Evolutionary conservation across 1,139 yeast species (phyloP).

Genomic region (Magnusiomyces paraingens): DNA sequence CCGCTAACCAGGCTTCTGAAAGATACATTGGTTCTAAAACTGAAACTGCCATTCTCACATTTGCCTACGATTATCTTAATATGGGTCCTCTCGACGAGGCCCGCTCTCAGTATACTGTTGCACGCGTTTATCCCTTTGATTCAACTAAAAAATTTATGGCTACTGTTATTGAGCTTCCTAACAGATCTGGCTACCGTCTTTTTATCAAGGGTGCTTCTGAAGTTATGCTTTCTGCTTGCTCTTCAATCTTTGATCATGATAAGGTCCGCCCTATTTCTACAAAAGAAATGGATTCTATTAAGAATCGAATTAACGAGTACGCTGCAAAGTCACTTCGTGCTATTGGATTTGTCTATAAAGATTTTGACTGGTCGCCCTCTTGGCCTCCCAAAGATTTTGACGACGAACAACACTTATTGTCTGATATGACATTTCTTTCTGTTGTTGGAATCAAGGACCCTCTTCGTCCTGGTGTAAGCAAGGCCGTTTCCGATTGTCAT

Average conservation of each 20-base stretch:
- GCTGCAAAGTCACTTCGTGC: conserved; percentile 81
- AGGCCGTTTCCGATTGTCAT: conserved; percentile 79
- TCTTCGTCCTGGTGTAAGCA: conserved; percentile 79
- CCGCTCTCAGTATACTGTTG: conserved; percentile 42
- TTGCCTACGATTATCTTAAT: conserved; percentile 55
- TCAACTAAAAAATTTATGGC: conserved; percentile 93
- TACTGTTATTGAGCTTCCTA: conserved; percentile 46
- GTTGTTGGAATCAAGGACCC: conserved; percentile 95
- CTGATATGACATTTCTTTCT: conserved; percentile 39
- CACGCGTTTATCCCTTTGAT: conserved; percentile 83
- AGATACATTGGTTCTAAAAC: conserved; percentile 88
- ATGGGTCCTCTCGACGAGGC: conserved; percentile 38
- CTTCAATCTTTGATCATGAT: conserved; percentile 26
- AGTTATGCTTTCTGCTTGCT: conserved; percentile 60
- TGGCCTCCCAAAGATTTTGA: conserved; percentile 62
- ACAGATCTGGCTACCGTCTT: conserved; percentile 48
- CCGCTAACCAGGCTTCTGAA: conserved; percentile 21
- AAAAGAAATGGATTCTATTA: conserved; percentile 29
- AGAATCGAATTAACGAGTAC: conserved; percentile 50
- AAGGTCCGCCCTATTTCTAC: conserved; percentile 29
- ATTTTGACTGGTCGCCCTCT: conserved; percentile 41
- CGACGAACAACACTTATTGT: conserved; percentile 21
- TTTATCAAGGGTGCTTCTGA: conserved; percentile 94
- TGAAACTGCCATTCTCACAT: conserved; percentile 75
- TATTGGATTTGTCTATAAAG: conserved; percentile 74